Evolutionary conservation across 306 rosid genomes (phyloP).

Genomic region (Comarum palustre): DNA sequence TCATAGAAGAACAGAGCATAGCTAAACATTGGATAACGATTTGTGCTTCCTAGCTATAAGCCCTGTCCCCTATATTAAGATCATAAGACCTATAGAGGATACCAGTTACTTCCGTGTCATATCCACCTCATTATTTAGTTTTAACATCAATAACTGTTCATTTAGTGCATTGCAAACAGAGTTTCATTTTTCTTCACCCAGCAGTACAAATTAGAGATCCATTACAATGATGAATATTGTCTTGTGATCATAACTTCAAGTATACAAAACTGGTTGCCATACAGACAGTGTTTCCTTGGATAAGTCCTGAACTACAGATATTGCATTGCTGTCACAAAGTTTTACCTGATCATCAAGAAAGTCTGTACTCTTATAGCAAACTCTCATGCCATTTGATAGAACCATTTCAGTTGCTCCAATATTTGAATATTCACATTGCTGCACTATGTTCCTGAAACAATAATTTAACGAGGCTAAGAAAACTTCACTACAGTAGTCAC

Average conservation of each 20-base stretch:
- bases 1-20: background rate
- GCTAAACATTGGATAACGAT: background rate
- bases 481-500: background rate
- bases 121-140: background rate
- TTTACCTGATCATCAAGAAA: constrained; percentile 93
- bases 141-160: background rate
- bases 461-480: constrained; percentile 18
- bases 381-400: constrained; percentile 87
- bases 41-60: background rate
- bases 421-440: constrained; percentile 66
- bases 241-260: background rate
- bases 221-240: background rate
- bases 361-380: constrained; percentile 84
- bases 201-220: background rate
- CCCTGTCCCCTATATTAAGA: background rate
- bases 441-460: constrained; percentile 56
- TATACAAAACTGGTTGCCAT: background rate
- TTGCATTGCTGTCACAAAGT: constrained; percentile 22
- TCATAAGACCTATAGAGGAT: background rate
- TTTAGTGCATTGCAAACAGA: background rate
- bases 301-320: constrained; percentile 13
- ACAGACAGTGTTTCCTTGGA: background rate
- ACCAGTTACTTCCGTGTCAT: background rate
- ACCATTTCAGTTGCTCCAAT: constrained; percentile 83
- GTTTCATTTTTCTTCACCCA: background rate